Evolutionary conservation across 768 basidiomycete genomes (phyloP).

Genomic region (Amanita exitialis): DNA sequence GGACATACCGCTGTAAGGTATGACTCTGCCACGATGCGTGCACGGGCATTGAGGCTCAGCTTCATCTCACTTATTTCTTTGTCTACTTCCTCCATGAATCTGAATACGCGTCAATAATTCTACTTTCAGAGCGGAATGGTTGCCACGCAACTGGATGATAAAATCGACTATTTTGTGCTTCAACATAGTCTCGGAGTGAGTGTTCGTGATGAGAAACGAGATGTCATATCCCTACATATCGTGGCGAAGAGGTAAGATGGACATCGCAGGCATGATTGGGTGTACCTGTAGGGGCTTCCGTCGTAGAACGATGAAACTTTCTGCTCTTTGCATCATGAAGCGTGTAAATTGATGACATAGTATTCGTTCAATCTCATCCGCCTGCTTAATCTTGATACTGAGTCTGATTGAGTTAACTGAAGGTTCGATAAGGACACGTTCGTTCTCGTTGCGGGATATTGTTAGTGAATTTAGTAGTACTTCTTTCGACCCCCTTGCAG

Average conservation of each 20-base stretch:
- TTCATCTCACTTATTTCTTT: constrained; percentile 99
- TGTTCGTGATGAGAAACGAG: constrained; percentile 95
- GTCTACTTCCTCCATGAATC: constrained; percentile 99
- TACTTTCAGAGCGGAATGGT: neutral
- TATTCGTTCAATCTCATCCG: constrained; percentile 97
- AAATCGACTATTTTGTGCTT: constrained; percentile 99
- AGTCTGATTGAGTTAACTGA: constrained; percentile 95
- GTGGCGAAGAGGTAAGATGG: neutral
- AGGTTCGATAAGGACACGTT: constrained; percentile 94
- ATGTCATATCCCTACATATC: constrained; percentile 89
- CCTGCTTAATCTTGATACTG: constrained; percentile 98
- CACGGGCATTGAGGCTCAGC: constrained; percentile 89
- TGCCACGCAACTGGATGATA: constrained; percentile 81
- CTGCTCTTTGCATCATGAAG: constrained; percentile 98
- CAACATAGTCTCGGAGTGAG: constrained; percentile 95
- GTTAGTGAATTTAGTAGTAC: constrained; percentile 88
- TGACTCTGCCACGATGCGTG: constrained; percentile 95
- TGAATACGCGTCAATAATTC: constrained; percentile 18
- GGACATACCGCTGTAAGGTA: constrained; percentile 80
- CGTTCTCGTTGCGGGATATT: constrained; percentile 96
- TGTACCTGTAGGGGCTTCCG: constrained; percentile 85
- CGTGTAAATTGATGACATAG: constrained; percentile 97
- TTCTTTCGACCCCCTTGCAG: constrained; percentile 68
- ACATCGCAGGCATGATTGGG: constrained; percentile 5
- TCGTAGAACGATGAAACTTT: constrained; percentile 93